Evolutionary conservation across 2,329 filamentous ascomycete genomes (phyloP).

Genomic region (Blastomyces emzantsi): DNA sequence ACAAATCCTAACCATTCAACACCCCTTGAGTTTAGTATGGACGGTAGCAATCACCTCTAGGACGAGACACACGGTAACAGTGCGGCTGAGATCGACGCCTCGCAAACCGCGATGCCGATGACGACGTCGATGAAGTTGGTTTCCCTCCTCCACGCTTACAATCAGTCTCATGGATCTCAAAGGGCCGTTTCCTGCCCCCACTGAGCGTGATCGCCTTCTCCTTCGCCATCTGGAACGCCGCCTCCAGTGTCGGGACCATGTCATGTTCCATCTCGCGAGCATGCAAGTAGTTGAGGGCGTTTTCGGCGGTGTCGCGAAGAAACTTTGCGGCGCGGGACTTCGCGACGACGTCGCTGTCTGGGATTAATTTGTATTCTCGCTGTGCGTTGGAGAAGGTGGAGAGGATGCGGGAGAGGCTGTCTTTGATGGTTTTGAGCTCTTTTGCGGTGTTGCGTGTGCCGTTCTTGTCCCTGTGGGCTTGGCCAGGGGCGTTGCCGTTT

Average conservation of each 20-base stretch:
- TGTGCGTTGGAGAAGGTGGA: conserved; percentile 30
- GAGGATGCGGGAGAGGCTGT: conserved; percentile 21
- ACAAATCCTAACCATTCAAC: too few species aligned
- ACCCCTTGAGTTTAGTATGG: neutral
- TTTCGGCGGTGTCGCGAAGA: conserved; percentile 38
- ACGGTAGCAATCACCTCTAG: conserved; percentile 1
- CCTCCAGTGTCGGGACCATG: conserved; percentile 27
- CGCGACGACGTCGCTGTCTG: conserved; percentile 19
- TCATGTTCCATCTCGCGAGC: conserved; percentile 21
- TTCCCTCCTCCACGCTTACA: neutral
- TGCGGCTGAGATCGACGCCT: neutral
- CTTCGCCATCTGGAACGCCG: conserved; percentile 27
- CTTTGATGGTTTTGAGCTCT: conserved; percentile 10
- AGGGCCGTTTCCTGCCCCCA: conserved; percentile 33
- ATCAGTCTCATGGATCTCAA: conserved; percentile 7
- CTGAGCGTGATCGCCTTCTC: conserved; percentile 29
- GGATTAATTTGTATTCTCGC: conserved; percentile 26
- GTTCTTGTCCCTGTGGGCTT: neutral
- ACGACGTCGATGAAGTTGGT: neutral
- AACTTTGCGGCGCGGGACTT: conserved; percentile 29
- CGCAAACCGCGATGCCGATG: neutral
- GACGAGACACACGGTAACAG: neutral
- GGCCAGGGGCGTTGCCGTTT: neutral
- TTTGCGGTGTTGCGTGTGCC: conserved; percentile 3
- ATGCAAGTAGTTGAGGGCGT: conserved; percentile 29